Evolutionary conservation across 2,329 filamentous ascomycete genomes (phyloP).

Genomic region (Neofusicoccum kwambonambiense): DNA sequence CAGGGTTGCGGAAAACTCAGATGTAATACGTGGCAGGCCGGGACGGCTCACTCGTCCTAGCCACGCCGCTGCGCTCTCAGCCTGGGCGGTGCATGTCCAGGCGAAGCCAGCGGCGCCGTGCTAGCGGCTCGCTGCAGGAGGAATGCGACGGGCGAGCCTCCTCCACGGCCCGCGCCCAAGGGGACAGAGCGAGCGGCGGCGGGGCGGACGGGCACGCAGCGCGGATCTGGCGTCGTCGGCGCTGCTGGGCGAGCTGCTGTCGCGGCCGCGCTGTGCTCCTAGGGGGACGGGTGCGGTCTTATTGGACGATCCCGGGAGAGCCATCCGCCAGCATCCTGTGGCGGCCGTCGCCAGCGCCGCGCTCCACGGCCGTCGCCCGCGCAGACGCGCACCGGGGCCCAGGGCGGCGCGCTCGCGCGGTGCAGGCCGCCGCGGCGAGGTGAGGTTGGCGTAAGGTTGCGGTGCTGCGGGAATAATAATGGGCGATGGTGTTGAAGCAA

Average conservation of each 20-base stretch:
- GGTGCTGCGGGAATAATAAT: constrained; percentile 4
- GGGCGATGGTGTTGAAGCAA: constrained; percentile 7
- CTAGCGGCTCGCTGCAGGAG: not conserved
- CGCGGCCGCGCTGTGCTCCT: constrained; percentile 3
- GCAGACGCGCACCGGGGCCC: not conserved
- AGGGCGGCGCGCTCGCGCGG: not conserved
- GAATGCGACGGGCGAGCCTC: constrained; percentile 13
- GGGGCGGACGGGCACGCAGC: not conserved
- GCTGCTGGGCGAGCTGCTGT: constrained; percentile 3
- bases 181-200: not conserved
- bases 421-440: not conserved
- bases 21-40: constrained; percentile 14
- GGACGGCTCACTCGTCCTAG: constrained; percentile 10
- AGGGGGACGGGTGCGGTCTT: constrained; percentile 5
- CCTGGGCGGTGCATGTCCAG: constrained; percentile 2
- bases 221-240: constrained; percentile 1
- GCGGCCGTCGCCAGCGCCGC: not conserved
- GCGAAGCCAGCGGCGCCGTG: not conserved
- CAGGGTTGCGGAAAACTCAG: constrained; percentile 8
- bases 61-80: constrained; percentile 9
- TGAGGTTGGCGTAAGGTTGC: constrained; percentile 14
- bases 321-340: constrained; percentile 4
- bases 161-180: not conserved
- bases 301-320: constrained; percentile 14
- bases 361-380: not conserved